These are phyloP conservation scores for Aspergillus calidoustus DNA, from an alignment of 2,329 filamentous ascomycete genomes.

Conservation along the genomic window DNA sequence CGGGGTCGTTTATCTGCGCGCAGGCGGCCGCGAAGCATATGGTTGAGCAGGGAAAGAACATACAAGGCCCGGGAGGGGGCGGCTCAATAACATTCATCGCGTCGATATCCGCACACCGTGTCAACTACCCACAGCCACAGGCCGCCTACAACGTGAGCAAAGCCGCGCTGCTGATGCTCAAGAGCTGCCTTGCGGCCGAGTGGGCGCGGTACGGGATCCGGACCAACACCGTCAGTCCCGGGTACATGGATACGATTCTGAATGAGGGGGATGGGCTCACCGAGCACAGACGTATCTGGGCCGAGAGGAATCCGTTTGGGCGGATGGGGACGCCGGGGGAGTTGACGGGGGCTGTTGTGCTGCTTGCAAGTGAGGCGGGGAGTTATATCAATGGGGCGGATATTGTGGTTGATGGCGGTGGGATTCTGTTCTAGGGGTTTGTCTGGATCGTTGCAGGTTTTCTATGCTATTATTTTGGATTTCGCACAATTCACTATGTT, in stretches of 20 bases:
- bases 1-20: slow-evolving; percentile 70
- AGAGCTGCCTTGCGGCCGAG: slow-evolving; percentile 69
- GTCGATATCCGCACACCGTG: slow-evolving; percentile 68
- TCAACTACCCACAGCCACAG: slow-evolving; percentile 75
- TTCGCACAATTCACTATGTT: too few relatives aligned
- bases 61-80: slow-evolving; percentile 56
- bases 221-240: slow-evolving; percentile 71
- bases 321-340: slow-evolving; percentile 68
- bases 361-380: slow-evolving; percentile 62
- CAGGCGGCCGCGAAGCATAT: slow-evolving; percentile 61
- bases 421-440: slow-evolving; percentile 3
- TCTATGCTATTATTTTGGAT: too few relatives aligned
- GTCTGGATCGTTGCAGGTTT: too few relatives aligned
- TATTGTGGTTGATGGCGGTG: slow-evolving; percentile 64
- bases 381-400: slow-evolving; percentile 73
- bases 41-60: slow-evolving; percentile 43
- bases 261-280: slow-evolving; percentile 67
- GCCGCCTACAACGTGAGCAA: slow-evolving; percentile 74
- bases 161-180: slow-evolving; percentile 66
- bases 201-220: slow-evolving; percentile 73
- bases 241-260: slow-evolving; percentile 77
- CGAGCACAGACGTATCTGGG: slow-evolving; percentile 60
- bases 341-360: slow-evolving; percentile 64
- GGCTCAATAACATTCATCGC: slow-evolving; percentile 70
- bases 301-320: slow-evolving; percentile 63